Base-by-base conservation (phyloP, 768 basidiomycete genomes). In the Lactarius tabidus region DNA sequence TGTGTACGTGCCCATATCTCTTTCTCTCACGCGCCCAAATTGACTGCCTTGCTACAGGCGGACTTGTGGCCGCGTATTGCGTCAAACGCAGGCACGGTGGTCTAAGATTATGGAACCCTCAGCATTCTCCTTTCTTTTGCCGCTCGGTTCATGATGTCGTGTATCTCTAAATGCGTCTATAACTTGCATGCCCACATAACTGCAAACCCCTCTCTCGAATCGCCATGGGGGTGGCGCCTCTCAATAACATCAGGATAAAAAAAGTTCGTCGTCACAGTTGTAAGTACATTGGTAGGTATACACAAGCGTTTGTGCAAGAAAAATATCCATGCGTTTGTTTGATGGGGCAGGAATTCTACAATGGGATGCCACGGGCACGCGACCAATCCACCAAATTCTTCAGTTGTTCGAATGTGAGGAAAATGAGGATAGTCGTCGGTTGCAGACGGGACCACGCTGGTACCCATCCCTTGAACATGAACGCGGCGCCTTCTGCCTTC, bases 41-140 rank as follows among this genome's bases (percentile, higher is more conserved):
- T 36, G 45, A 60, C 55, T 26, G 10, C 29, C 45, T 7, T 51
- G 3, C 20, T 53, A 2, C 72, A 93, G 91, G 95, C 94, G 74
- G 96, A 98, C 82, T 83, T 96, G 63, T 98, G 96, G 97, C 96
- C 93, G 64, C 94, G 95, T 91, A 98, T 98, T 73, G 97, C 97
- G 62, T 95, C 95, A 71, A 98, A 98, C 79, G 95, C 95, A 66
- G 95, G 95, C 74, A 98, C 96, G 66, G 96, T 98, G 75, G 96
- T 98, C 76, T 98, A 82, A 89, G 70, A 65, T 17, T 70, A 31
- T 59, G 28, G 62, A 38, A 63, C 51, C 48, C 64, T 59, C 64
- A 65, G 67, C 66, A 57, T 62, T 60, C 69, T 60, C 58, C 61
- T 54, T 70, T 57, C 36, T 28, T 68, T 67, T 69, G 64, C 45